Percentiles rank a stretch among this genome's conserved stretches.
These are phyloP conservation scores for Penicillium antarcticum DNA, from an alignment of 495 filamentous ascomycete genomes.

Conservation along the genomic window DNA sequence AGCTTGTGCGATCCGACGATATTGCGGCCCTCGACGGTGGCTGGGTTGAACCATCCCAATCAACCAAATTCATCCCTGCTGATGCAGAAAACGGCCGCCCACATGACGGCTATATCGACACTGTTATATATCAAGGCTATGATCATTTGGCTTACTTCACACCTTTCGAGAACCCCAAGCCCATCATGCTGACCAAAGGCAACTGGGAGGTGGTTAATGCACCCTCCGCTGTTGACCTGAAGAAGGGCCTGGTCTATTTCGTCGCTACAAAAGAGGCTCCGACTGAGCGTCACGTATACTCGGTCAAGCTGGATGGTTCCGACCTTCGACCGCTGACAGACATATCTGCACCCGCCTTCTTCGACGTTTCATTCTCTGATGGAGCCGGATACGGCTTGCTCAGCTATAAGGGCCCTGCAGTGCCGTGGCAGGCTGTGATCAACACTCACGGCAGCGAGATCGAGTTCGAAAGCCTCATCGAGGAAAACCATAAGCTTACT, in stretches of 20 bases:
- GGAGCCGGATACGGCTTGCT: constrained; percentile 78
- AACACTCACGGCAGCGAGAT: constrained; percentile 69
- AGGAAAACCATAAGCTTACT: constrained; percentile 69
- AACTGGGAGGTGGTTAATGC: constrained; percentile 91
- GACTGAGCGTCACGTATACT: constrained; percentile 87
- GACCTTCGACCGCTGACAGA: constrained; percentile 70
- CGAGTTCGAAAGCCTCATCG: constrained; percentile 63
- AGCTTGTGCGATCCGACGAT: constrained; percentile 72
- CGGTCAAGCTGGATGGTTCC: constrained; percentile 77
- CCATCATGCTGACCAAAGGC: constrained; percentile 81
- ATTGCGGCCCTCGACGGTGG: constrained; percentile 83
- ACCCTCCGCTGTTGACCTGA: constrained; percentile 82
- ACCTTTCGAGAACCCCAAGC: constrained; percentile 78
- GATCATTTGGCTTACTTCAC: constrained; percentile 94
- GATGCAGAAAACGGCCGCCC: constrained; percentile 72
- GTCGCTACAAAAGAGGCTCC: constrained; percentile 81
- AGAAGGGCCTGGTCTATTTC: constrained; percentile 85
- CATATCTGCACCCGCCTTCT: constrained; percentile 75
- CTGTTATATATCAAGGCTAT: constrained; percentile 78
- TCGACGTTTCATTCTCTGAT: constrained; percentile 79
- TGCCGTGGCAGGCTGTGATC: constrained; percentile 91
- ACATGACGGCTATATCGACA: constrained; percentile 90
- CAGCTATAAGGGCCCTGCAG: constrained; percentile 75
- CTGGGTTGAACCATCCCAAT: constrained; percentile 93
- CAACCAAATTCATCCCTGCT: constrained; percentile 82